Evolutionary conservation across 805 yeast genomes (phyloP).

Genomic region (Cyberlindnera xylosilytica): DNA sequence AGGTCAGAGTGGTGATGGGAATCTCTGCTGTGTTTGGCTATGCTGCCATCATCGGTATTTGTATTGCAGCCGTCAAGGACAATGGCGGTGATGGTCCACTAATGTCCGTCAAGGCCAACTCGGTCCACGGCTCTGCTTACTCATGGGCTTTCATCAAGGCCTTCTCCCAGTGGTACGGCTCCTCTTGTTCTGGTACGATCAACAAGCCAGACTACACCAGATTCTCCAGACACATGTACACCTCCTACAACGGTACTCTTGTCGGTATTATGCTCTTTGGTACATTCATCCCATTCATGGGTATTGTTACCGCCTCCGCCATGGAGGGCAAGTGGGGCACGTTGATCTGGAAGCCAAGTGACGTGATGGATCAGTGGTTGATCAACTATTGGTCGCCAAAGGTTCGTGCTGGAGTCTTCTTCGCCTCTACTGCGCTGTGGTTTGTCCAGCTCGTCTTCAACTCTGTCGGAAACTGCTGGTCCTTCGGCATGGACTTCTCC

Average conservation of each 20-base stretch:
- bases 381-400: constrained; percentile 30
- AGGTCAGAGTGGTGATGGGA: constrained; percentile 5
- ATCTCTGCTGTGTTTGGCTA: constrained; percentile 6
- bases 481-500: constrained; percentile 31
- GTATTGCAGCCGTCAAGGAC: constrained; percentile 11
- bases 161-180: constrained; percentile 39
- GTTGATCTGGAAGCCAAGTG: constrained; percentile 36
- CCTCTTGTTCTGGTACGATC: constrained; percentile 34
- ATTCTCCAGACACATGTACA: constrained; percentile 28
- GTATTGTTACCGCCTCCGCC: constrained; percentile 36
- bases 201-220: constrained; percentile 40
- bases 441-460: constrained; percentile 8
- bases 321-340: constrained; percentile 31
- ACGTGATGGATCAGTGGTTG: constrained; percentile 37
- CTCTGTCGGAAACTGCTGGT: constrained; percentile 24
- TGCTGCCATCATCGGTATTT: constrained; percentile 9
- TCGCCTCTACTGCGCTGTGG: constrained; percentile 20
- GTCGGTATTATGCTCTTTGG: constrained; percentile 31
- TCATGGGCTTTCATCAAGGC: constrained; percentile 39
- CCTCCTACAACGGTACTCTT: constrained; percentile 29
- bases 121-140: constrained; percentile 16
- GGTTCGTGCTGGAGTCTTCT: constrained; percentile 39
- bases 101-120: constrained; percentile 8
- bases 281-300: constrained; percentile 37
- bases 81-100: constrained; percentile 11